Evolutionary conservation across 495 filamentous ascomycete species (phyloP), one percentile per base, ranked within the genome.

Genomic region (Penicillium malachiteum): DNA sequence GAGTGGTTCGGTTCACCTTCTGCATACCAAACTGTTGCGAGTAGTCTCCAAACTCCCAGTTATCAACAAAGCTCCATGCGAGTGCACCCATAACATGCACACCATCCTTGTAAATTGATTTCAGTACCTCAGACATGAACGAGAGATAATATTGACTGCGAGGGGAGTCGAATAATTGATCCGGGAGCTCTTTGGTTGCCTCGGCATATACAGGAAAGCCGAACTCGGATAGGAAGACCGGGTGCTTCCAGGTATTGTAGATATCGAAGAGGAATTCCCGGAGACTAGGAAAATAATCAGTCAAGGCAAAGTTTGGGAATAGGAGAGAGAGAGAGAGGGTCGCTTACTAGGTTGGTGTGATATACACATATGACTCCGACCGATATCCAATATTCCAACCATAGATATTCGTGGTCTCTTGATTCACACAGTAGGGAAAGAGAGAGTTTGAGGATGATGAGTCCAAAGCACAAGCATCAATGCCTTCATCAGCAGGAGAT

Each of bases 31-130:
- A 80, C 7, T 74, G 72, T 21, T 60, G 44, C 0, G 49, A 52
- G 53, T 71, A 75, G 48, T 68, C 64, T 11, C 76, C 76, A 62
- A 78, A 79, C 44, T 78, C 75, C 69, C 72, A 74, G 48, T 79
- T 78, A 57, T 78, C 74, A 9, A 66, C 59, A 26, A 73, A 72
- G 31, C 71, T 74, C 75, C 75, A 80, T 10, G 72, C 74, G 31
- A 80, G 55, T 1, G 74, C 73, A 0, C 75, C 77, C 21, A 78
- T 69, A 0, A 78, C 70, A 57, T 77, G 56, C 0, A 78, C 71
- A 1, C 74, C 74, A 52, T 80, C 77, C 49, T 77, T 66, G 37
- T 69, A 64, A 35, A 78, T 77, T 0, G 68, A 60, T 32, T 75
- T 78, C 35, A 80, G 62, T 11, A 72, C 68, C 40, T 78, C 77